Evolutionary conservation across 345 rosid genomes (phyloP).

Genomic region (Ceriops tagal): DNA sequence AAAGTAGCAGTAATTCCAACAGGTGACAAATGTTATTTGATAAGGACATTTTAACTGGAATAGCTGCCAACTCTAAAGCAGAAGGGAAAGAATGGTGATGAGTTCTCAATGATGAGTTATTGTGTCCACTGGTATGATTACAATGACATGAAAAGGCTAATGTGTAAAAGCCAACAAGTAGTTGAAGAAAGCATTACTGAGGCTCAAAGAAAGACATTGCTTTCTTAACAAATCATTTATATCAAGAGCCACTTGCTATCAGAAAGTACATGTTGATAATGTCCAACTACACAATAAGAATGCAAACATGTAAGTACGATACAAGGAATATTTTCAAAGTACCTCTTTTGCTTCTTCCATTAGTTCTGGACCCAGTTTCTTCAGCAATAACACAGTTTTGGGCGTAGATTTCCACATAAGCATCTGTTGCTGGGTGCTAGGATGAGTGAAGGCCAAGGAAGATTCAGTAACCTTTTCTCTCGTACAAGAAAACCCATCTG

Average conservation of each 20-base stretch:
- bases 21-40: too few relatives aligned
- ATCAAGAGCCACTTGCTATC: background rate
- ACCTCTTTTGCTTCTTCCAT: slow-evolving; percentile 99
- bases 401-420: slow-evolving; percentile 97
- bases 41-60: background rate
- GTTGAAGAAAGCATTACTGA: background rate
- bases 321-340: slow-evolving; percentile 1
- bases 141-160: too few relatives aligned
- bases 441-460: slow-evolving; percentile 94
- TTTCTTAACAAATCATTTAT: background rate
- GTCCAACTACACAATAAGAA: background rate
- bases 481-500: slow-evolving; percentile 94
- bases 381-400: slow-evolving; percentile 77
- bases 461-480: slow-evolving; percentile 96
- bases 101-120: too few relatives aligned
- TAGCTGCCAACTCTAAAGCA: background rate
- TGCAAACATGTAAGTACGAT: background rate
- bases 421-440: slow-evolving; percentile 99
- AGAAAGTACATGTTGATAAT: too few relatives aligned
- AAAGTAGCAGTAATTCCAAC: too few relatives aligned
- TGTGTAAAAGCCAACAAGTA: background rate
- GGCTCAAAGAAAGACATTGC: background rate
- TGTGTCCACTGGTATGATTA: too few relatives aligned
- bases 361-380: slow-evolving; percentile 86
- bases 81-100: background rate